Conservation (phyloP, 257 asterid species). For the Solanum neorickii region DNA sequence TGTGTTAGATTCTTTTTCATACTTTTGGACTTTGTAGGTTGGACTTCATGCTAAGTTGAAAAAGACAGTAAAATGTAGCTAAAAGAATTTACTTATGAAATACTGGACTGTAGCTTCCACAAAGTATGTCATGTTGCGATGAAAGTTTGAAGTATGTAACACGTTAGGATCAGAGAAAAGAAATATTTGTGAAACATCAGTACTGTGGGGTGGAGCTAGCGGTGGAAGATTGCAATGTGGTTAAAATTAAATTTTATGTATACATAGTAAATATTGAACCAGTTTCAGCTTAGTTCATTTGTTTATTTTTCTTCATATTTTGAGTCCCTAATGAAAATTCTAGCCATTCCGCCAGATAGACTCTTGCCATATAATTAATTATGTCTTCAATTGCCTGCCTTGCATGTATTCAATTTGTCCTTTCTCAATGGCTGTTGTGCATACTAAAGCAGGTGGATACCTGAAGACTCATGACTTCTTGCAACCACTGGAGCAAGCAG, state of each 20-base stretch:
- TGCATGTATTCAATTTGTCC: background rate
- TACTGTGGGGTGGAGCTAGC: background rate
- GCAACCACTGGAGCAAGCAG: constrained; percentile 75
- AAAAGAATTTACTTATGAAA: background rate
- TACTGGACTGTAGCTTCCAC: background rate
- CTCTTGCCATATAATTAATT: background rate
- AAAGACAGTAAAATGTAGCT: background rate
- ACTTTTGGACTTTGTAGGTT: background rate
- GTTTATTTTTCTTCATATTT: background rate
- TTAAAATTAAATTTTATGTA: too few relatives aligned
- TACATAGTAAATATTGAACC: background rate
- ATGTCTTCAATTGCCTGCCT: background rate
- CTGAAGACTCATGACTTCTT: constrained; percentile 83
- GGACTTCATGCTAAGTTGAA: background rate
- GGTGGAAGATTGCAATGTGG: background rate
- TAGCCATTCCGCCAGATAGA: background rate
- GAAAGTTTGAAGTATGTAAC: background rate
- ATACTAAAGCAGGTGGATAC: constrained; percentile 35
- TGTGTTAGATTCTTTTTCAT: background rate
- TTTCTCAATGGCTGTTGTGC: background rate
- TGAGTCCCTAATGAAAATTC: background rate
- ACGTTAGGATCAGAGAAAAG: background rate
- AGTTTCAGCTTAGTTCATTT: too few relatives aligned
- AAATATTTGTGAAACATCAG: background rate
- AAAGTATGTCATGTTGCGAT: background rate